Conservation (phyloP, 306 rosid genomes). For the Trifolium subterraneum region DNA sequence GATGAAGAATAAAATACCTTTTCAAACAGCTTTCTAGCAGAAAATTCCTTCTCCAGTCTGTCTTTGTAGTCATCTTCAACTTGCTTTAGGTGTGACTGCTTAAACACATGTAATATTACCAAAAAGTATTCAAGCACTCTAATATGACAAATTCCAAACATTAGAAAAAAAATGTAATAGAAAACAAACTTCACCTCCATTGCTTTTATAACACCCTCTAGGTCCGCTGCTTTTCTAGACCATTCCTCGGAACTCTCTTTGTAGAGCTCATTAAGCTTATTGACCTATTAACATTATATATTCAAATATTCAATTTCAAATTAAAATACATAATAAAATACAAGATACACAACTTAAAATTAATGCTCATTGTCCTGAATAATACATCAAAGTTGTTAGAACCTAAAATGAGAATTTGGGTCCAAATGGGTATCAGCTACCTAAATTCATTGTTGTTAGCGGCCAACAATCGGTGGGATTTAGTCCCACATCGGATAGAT, state of each 20-base stretch:
- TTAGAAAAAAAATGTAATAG: conserved; percentile 12
- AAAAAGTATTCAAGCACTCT: conserved; percentile 3
- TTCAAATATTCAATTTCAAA: background rate
- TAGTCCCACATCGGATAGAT: too few relatives aligned
- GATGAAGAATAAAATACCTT: conserved; percentile 56
- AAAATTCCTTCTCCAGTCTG: conserved; percentile 74
- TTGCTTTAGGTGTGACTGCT: conserved; percentile 79
- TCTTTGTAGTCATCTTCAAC: conserved; percentile 73
- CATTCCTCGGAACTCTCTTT: conserved; percentile 91
- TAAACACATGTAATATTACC: conserved; percentile 32
- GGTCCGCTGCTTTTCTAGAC: conserved; percentile 89
- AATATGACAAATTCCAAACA: conserved; percentile 14
- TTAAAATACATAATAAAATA: conserved; percentile 15
- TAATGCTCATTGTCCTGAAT: background rate
- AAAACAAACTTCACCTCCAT: conserved; percentile 69
- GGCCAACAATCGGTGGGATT: too few relatives aligned
- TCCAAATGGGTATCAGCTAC: background rate
- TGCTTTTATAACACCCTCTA: conserved; percentile 90
- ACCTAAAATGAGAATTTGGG: conserved; percentile 2
- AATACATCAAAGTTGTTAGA: background rate
- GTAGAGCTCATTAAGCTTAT: conserved; percentile 81
- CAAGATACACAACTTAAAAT: background rate
- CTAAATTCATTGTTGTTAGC: too few relatives aligned
- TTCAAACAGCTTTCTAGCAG: conserved; percentile 64
- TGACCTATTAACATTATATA: conserved; percentile 54